Base-by-base conservation (phyloP, 2,329 filamentous ascomycete genomes). In the Nectriaceae sp. region DNA sequence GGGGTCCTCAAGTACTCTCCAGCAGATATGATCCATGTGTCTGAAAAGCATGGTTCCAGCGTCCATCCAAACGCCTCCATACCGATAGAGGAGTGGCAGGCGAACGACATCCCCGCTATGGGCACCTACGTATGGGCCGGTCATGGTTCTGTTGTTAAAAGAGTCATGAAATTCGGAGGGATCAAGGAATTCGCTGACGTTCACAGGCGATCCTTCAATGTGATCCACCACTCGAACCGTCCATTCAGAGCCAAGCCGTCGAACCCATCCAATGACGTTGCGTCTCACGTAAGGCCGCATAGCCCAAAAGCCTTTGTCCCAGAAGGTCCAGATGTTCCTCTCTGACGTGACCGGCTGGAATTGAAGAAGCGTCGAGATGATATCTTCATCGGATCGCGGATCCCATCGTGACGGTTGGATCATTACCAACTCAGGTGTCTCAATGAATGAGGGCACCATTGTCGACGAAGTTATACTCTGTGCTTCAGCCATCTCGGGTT, bases 21-120 rank as follows among this genome's bases (percentile, higher is more conserved):
- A 70, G 49, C 66, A 71, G 8, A 70, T 55, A 5, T 50, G 42
- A 44, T 70, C 69, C 11, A 71, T 60, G 33, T 51, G 44, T 11
- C 48, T 13, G 26, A 35, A 35, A 15, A 44, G 41, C 24, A 44
- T 11, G 16, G 19, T 39, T 18, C 68, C 68, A 16, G 67, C 66
- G 11, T 72, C 69, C 62, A 72, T 68, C 60, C 64, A 72, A 11
- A 70, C 64, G 6, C 69, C 69, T 19, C 68, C 68, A 26, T 69
- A 53, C 22, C 62, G 47, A 42, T 62, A 68, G 4, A 71, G 50
- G 10, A 68, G 54, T 1, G 69, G 64, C 2, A 74, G 63, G 4
- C 74, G 67, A n/a, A 75, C 59, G 8, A 76, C 64, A 41, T 76
- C 74, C 0, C 70, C 68, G 4, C 65, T 65, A 51, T 76, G 73